Percentiles rank a stretch among this genome's conserved stretches.
These are phyloP conservation scores for Penicillium paradoxum DNA, from an alignment of 495 filamentous ascomycete genomes.

Conservation along the genomic window DNA sequence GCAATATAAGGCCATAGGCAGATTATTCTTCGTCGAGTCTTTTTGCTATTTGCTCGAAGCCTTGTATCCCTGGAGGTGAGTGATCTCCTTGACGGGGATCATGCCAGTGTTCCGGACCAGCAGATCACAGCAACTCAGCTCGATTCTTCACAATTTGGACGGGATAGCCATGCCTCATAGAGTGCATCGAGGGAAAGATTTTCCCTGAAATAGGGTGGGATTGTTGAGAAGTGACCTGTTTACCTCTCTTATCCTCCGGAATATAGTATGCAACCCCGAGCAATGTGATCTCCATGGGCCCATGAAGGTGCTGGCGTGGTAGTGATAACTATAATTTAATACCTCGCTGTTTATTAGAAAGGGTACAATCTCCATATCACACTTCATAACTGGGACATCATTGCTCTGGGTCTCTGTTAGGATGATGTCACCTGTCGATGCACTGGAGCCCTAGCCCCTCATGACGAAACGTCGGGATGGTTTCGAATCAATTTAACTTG, in stretches of 20 bases:
- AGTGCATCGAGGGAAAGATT: too few relatives aligned
- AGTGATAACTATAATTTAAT: not conserved
- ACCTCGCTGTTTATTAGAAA: not conserved
- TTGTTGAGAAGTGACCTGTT: not conserved
- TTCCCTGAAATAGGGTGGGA: not conserved
- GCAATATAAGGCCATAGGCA: not conserved
- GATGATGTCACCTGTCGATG: constrained; percentile 4
- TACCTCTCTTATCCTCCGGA: constrained; percentile 1
- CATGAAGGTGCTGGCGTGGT: not conserved
- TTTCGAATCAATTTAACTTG: not conserved
- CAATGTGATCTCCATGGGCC: not conserved
- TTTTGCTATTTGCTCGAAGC: not conserved
- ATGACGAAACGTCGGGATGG: not conserved
- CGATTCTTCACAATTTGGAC: not conserved
- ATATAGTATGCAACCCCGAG: not conserved
- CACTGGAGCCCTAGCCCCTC: too few relatives aligned
- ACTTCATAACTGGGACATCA: not conserved
- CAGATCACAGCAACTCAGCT: not conserved
- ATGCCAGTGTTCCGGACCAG: constrained; percentile 3
- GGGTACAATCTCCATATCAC: not conserved
- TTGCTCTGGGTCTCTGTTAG: not conserved
- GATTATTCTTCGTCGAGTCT: not conserved
- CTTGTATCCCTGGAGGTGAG: not conserved
- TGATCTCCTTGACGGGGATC: not conserved
- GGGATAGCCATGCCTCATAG: too few relatives aligned